Evolutionary conservation across 2,329 filamentous ascomycete species (phyloP).

Genomic region (Aspergillus calidoustus): DNA sequence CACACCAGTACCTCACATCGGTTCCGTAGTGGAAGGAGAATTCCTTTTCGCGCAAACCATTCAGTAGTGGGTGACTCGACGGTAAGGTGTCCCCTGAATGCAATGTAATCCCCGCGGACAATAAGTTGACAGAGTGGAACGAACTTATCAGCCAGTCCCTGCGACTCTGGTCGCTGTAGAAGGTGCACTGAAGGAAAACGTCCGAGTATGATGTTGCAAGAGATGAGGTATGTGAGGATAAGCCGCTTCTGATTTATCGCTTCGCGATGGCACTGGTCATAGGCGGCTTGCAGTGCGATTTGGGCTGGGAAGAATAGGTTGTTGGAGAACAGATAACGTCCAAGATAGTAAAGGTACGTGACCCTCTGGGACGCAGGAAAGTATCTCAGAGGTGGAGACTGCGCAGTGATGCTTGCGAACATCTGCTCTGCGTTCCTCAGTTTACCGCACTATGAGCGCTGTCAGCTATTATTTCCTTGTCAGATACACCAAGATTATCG

Average conservation of each 20-base stretch:
- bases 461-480: constrained; percentile 4
- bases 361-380: constrained; percentile 88
- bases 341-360: constrained; percentile 93
- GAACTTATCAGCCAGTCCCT: constrained; percentile 68
- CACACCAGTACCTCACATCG: constrained; percentile 81
- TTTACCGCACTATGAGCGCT: constrained; percentile 67
- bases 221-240: constrained; percentile 83
- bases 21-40: constrained; percentile 76
- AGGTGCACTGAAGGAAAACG: constrained; percentile 74
- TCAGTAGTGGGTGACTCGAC: constrained; percentile 57
- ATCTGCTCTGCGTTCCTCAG: constrained; percentile 84
- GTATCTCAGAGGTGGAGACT: constrained; percentile 77
- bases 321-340: constrained; percentile 85
- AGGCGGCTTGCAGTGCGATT: constrained; percentile 76
- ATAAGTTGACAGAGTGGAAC: constrained; percentile 74
- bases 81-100: constrained; percentile 72
- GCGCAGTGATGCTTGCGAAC: constrained; percentile 83
- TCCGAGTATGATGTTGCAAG: constrained; percentile 81
- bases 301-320: constrained; percentile 80
- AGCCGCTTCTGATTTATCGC: constrained; percentile 70
- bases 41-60: constrained; percentile 77
- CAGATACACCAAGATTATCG: constrained; percentile 4
- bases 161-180: constrained; percentile 72
- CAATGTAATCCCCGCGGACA: constrained; percentile 71
- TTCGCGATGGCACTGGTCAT: constrained; percentile 70